phyloP scores from a whole-genome alignment of 75 land plant genomes.

The Gnetum montanum region DNA sequence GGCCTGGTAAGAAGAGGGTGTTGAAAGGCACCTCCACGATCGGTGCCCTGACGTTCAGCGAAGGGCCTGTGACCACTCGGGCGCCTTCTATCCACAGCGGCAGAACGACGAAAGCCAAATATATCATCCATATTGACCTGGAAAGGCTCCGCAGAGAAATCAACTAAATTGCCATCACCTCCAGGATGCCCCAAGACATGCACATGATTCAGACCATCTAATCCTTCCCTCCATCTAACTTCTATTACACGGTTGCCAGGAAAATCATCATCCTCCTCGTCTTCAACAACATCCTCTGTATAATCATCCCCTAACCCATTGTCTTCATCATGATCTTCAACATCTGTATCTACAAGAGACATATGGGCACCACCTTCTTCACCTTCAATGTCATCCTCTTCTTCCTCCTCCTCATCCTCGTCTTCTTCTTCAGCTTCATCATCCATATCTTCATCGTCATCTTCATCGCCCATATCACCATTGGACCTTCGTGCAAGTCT shows the following conservation, averaged over 20 bases:
- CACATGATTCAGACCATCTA: slow-evolving; percentile 81
- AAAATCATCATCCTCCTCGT: slow-evolving; percentile 81
- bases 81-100: slow-evolving; percentile 64
- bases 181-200: slow-evolving; percentile 78
- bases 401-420: slow-evolving; percentile 74
- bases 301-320: slow-evolving; percentile 77
- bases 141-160: slow-evolving; percentile 79
- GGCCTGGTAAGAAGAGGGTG: slow-evolving; percentile 82
- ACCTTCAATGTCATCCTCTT: slow-evolving; percentile 74
- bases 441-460: slow-evolving; percentile 60
- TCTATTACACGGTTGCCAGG: slow-evolving; percentile 82
- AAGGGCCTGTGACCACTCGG: slow-evolving; percentile 44
- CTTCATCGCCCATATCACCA: slow-evolving; percentile 80
- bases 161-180: slow-evolving; percentile 47
- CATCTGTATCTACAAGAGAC: slow-evolving; percentile 90
- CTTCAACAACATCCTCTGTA: slow-evolving; percentile 80
- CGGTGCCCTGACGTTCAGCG: slow-evolving; percentile 46
- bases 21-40: slow-evolving; percentile 51
- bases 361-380: slow-evolving; percentile 72
- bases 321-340: slow-evolving; percentile 90
- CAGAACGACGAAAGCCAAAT: slow-evolving; percentile 66
- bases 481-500: slow-evolving; percentile 48
- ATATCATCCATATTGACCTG: slow-evolving; percentile 86
- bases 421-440: slow-evolving; percentile 51
- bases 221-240: slow-evolving; percentile 91